A percentile compares a stretch with the other conserved stretches of the same genome.
Conservation (phyloP, 495 filamentous ascomycete genomes). For the Neurospora africana region DNA sequence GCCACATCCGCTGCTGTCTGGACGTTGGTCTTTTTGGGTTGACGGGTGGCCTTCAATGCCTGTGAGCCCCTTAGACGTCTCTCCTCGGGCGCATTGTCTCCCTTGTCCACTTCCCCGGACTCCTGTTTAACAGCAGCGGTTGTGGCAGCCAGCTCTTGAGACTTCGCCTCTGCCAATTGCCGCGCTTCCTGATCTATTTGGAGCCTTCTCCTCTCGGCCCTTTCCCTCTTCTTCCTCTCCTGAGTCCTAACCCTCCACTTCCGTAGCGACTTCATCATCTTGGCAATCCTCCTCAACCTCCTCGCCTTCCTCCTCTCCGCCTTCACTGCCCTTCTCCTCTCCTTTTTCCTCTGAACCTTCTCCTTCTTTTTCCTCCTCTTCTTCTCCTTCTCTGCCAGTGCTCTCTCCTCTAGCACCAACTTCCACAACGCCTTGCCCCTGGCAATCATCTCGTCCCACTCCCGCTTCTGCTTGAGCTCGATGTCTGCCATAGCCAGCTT, state of each 20-base stretch:
- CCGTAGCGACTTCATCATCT: not conserved
- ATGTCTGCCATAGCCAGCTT: slow-evolving; percentile 9
- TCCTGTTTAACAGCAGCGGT: not conserved
- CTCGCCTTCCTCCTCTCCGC: not conserved
- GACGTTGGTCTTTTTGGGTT: not conserved
- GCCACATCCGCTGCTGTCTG: not conserved
- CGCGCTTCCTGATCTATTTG: not conserved
- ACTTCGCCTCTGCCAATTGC: not conserved
- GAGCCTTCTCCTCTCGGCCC: not conserved
- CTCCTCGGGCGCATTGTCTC: not conserved
- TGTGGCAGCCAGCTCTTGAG: not conserved
- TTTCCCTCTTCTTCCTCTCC: not conserved
- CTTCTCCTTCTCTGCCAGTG: slow-evolving; percentile 32
- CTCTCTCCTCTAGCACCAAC: slow-evolving; percentile 37
- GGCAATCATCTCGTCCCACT: slow-evolving; percentile 22
- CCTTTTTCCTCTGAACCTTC: slow-evolving; percentile 6
- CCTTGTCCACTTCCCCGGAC: not conserved
- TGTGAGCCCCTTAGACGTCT: not conserved
- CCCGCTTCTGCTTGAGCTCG: slow-evolving; percentile 4
- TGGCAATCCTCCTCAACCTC: not conserved
- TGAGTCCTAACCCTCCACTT: not conserved
- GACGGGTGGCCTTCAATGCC: not conserved
- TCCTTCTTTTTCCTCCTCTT: slow-evolving; percentile 1
- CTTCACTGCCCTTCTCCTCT: slow-evolving; percentile 4
- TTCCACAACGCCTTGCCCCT: slow-evolving; percentile 36